Evolutionary conservation across 805 yeast species (phyloP).

Genomic region (Wickerhamomyces kurtzmanii): DNA sequence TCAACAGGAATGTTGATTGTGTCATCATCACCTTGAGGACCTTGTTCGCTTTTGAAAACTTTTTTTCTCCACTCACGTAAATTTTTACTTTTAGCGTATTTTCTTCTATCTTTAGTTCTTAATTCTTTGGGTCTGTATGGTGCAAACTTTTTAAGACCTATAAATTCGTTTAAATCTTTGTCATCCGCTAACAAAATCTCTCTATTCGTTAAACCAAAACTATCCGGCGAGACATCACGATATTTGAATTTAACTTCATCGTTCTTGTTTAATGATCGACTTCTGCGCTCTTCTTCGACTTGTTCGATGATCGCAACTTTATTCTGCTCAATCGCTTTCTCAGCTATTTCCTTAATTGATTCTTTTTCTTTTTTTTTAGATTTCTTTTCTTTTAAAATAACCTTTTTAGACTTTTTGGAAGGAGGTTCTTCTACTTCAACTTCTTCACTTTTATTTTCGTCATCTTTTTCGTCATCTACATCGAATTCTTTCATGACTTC

Average conservation of each 20-base stretch:
- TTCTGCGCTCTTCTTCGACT: slow-evolving; percentile 49
- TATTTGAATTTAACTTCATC: slow-evolving; percentile 59
- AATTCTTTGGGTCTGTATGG: slow-evolving; percentile 77
- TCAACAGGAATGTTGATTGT: slow-evolving; percentile 15
- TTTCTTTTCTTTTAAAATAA: slow-evolving; percentile 46
- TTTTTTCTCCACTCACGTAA: slow-evolving; percentile 85
- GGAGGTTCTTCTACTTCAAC: slow-evolving; percentile 18
- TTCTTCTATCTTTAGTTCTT: slow-evolving; percentile 69
- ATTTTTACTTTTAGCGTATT: slow-evolving; percentile 73
- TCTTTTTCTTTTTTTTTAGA: slow-evolving; percentile 53
- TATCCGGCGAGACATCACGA: slow-evolving; percentile 91
- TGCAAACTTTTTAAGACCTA: slow-evolving; percentile 88
- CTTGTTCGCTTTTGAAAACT: slow-evolving; percentile 58
- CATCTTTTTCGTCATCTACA: slow-evolving; percentile 30
- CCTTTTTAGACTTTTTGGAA: slow-evolving; percentile 37
- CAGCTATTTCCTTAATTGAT: slow-evolving; percentile 57
- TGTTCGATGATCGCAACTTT: slow-evolving; percentile 57
- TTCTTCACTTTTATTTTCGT: slow-evolving; percentile 18
- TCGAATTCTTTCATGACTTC: slow-evolving; percentile 37
- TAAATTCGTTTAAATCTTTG: slow-evolving; percentile 68
- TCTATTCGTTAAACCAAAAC: slow-evolving; percentile 75
- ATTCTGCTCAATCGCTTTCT: slow-evolving; percentile 68
- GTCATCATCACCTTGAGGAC: slow-evolving; percentile 20
- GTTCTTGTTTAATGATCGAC: slow-evolving; percentile 40
- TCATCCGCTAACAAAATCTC: slow-evolving; percentile 92